Conservation (phyloP, 2,329 filamentous ascomycete genomes). For the Aschersonia sp. region DNA sequence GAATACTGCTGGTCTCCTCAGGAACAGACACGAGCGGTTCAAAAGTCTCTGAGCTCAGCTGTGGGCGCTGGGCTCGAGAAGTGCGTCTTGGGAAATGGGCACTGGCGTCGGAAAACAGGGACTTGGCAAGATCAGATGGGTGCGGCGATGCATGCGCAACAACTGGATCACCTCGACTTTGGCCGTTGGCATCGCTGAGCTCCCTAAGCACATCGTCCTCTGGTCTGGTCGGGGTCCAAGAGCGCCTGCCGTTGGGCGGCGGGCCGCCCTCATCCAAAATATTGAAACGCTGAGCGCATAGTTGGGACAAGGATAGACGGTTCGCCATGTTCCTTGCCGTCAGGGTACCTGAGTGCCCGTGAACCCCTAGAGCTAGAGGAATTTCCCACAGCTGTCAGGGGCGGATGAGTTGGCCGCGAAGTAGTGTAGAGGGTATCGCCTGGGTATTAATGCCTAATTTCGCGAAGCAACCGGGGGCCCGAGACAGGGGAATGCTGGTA, state of each 20-base stretch:
- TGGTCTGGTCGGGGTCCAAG: neutral
- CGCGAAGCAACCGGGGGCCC: neutral
- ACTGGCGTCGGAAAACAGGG: constrained; percentile 1
- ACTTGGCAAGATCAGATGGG: constrained; percentile 2
- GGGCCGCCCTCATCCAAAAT: constrained; percentile 2
- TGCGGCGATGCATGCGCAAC: neutral
- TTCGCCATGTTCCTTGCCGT: neutral
- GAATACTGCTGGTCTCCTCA: constrained; percentile 11
- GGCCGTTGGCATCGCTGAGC: constrained; percentile 2
- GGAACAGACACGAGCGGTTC: constrained; percentile 17
- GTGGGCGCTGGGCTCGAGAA: constrained; percentile 13
- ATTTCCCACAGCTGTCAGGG: neutral
- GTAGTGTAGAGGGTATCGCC: neutral
- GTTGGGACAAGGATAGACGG: neutral
- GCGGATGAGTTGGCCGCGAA: neutral
- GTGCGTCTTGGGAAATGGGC: constrained; percentile 7
- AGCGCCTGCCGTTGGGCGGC: neutral
- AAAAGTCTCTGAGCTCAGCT: constrained; percentile 17
- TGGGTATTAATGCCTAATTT: constrained; percentile 2
- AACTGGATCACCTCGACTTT: neutral
- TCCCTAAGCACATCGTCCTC: constrained; percentile 2
- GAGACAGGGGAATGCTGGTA: neutral
- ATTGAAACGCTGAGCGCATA: neutral
- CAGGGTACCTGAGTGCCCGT: neutral
- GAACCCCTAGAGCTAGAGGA: neutral